A percentile compares a stretch with the other conserved stretches of the same genome.
Evolutionary conservation across 108 stramenopile genomes (phyloP).

Genomic region (Nitzschia sp.): DNA sequence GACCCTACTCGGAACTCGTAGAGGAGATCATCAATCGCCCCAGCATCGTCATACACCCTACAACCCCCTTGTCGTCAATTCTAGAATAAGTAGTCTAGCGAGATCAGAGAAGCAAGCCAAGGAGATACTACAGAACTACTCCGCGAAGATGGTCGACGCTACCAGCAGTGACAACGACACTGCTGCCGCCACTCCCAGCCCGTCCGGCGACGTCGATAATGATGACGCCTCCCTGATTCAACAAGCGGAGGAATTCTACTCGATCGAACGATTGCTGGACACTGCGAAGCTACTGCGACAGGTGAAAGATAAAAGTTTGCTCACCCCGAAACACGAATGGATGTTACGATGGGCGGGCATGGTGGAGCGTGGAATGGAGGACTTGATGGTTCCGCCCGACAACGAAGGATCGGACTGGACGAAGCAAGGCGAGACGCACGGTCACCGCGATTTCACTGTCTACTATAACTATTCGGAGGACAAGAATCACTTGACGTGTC

Average conservation of each 20-base stretch:
- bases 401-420: conserved; percentile 45
- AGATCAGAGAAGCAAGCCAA: no score
- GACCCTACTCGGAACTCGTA: no score
- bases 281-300: conserved; percentile 31
- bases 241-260: conserved; percentile 36
- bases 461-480: conserved; percentile 61
- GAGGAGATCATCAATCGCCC: no score
- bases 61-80: no score
- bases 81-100: no score
- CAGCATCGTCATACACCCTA: no score
- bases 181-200: no score
- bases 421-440: conserved; percentile 68
- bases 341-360: conserved; percentile 30
- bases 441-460: conserved; percentile 59
- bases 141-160: no score
- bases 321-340: conserved; percentile 16
- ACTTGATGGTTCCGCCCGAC: conserved; percentile 21
- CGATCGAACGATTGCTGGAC: conserved; percentile 31
- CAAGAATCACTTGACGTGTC: conserved; percentile 41
- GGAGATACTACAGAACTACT: no score
- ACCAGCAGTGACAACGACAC: no score
- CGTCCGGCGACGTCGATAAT: background rate
- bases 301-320: conserved; percentile 16
- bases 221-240: conserved; percentile 36
- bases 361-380: conserved; percentile 16